Percentiles rank a stretch among this genome's conserved stretches.
phyloP scores from a whole-genome alignment of 23 red algal genomes.

The Gracilaria caudata region DNA sequence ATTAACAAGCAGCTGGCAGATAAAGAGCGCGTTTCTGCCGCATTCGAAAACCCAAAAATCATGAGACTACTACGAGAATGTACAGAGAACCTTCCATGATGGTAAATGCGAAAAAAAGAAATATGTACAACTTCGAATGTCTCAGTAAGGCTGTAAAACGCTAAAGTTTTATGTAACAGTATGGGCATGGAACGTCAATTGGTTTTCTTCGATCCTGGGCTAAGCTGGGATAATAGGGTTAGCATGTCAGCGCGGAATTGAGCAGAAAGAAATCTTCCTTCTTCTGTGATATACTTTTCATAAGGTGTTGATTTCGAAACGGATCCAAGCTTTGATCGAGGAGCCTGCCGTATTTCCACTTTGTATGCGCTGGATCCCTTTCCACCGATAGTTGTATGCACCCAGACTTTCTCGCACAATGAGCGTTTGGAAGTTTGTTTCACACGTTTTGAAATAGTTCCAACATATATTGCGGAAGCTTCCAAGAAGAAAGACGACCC shows the following conservation, averaged over 20 bases:
- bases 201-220: constrained; percentile 24
- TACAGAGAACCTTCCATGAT: constrained; percentile 47
- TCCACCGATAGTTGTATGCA: constrained; percentile 45
- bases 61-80: constrained; percentile 77
- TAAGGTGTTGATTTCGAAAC: constrained; percentile 29
- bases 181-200: background rate
- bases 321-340: constrained; percentile 5
- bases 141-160: background rate
- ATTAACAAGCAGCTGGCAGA: constrained; percentile 95
- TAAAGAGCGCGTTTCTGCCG: constrained; percentile 93
- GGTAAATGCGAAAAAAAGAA: background rate
- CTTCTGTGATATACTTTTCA: constrained; percentile 59
- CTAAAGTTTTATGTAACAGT: background rate
- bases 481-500: constrained; percentile 38
- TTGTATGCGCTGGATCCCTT: constrained; percentile 42
- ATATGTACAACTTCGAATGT: background rate
- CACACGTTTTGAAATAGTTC: constrained; percentile 36
- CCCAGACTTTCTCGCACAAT: constrained; percentile 35
- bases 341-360: constrained; percentile 39
- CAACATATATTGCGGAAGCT: constrained; percentile 50
- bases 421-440: constrained; percentile 3
- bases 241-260: constrained; percentile 34
- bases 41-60: constrained; percentile 90
- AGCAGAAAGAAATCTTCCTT: constrained; percentile 42
- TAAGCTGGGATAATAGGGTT: constrained; percentile 4